phyloP scores from a whole-genome alignment of 2,329 filamentous ascomycete genomes.

The Phyllosticta ampelicida region DNA sequence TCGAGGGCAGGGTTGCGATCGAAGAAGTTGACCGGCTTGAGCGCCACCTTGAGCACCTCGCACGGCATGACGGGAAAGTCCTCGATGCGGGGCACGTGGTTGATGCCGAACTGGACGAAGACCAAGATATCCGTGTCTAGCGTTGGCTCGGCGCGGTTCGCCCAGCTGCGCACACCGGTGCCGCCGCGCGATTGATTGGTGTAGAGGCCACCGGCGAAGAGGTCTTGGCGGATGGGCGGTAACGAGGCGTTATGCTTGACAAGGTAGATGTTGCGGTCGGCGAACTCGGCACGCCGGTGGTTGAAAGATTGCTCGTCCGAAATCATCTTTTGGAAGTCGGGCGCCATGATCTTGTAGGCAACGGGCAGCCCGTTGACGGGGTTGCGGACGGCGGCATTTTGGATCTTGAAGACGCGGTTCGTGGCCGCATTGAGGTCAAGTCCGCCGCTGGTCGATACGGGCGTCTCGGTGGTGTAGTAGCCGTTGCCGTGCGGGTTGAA shows the following conservation, averaged over 20 bases:
- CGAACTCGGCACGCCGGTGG: constrained; percentile 49
- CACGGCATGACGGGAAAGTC: constrained; percentile 51
- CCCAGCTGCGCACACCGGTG: constrained; percentile 38
- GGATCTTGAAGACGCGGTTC: constrained; percentile 41
- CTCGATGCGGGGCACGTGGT: constrained; percentile 45
- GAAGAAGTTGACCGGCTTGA: constrained; percentile 51
- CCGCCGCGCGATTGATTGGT: constrained; percentile 49
- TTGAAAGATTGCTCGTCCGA: constrained; percentile 43
- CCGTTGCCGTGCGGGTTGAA: constrained; percentile 46
- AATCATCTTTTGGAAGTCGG: constrained; percentile 41
- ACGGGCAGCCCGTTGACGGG: constrained; percentile 39
- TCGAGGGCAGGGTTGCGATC: constrained; percentile 48
- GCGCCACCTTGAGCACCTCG: constrained; percentile 46
- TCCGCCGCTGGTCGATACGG: constrained; percentile 38
- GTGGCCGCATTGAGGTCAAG: constrained; percentile 37
- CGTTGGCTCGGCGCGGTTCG: constrained; percentile 42
- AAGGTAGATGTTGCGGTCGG: constrained; percentile 49
- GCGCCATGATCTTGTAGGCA: constrained; percentile 40
- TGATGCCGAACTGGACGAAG: constrained; percentile 48
- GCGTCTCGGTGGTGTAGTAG: constrained; percentile 37
- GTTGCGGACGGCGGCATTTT: constrained; percentile 35
- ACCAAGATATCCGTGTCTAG: constrained; percentile 47
- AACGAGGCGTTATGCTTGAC: constrained; percentile 43
- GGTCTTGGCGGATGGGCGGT: constrained; percentile 25
- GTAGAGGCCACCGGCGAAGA: constrained; percentile 50